Conservation (phyloP, 257 asterid species). For the Vinca minor region DNA sequence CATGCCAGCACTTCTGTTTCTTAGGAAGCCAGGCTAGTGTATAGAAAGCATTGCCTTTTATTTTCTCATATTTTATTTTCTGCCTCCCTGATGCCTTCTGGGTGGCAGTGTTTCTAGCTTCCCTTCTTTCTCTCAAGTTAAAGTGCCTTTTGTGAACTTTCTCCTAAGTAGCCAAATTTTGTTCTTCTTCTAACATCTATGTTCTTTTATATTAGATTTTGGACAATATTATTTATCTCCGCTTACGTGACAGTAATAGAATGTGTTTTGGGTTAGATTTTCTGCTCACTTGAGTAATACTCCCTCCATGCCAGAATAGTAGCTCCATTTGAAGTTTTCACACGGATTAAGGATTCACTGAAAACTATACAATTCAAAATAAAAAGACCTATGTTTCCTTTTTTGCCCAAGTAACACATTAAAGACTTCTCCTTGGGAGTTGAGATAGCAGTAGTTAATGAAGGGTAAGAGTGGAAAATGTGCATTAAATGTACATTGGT, state of each 20-base stretch:
- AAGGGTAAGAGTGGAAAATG: too few relatives aligned
- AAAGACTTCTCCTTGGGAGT: too few relatives aligned
- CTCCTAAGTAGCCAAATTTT: not conserved
- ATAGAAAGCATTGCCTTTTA: not conserved
- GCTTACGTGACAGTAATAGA: not conserved
- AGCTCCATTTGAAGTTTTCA: too few relatives aligned
- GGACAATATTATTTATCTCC: not conserved
- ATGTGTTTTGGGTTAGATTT: not conserved
- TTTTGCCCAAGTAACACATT: too few relatives aligned
- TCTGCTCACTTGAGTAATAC: too few relatives aligned
- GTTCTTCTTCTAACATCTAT: not conserved
- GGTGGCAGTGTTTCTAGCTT: not conserved
- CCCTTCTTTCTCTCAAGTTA: not conserved
- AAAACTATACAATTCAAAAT: too few relatives aligned
- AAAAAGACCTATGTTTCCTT: too few relatives aligned
- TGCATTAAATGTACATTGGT: too few relatives aligned
- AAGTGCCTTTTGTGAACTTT: not conserved
- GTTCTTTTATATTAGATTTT: not conserved
- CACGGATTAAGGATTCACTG: too few relatives aligned
- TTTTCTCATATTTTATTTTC: not conserved
- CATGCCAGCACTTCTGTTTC: not conserved
- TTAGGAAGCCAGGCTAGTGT: not conserved
- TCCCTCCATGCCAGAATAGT: too few relatives aligned
- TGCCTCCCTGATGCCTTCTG: not conserved
- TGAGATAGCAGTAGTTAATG: too few relatives aligned